Evolutionary conservation across 306 rosid species (phyloP).

Genomic region (Medicago lupulina): DNA sequence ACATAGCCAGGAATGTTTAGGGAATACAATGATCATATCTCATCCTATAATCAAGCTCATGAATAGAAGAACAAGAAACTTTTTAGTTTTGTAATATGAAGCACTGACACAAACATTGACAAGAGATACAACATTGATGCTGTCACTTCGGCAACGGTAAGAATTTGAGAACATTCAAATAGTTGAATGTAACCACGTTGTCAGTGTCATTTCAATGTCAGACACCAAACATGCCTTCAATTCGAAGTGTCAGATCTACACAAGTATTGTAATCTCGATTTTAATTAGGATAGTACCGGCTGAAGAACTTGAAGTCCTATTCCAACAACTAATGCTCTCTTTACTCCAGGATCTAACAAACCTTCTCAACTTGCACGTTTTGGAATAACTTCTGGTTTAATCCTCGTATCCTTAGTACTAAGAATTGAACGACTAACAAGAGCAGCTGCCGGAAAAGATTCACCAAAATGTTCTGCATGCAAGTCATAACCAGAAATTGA

Average conservation of each 20-base stretch:
- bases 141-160: too few relatives aligned
- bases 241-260: neutral
- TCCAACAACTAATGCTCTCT: constrained; percentile 83
- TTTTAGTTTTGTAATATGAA: too few relatives aligned
- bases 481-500: constrained; percentile 62
- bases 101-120: too few relatives aligned
- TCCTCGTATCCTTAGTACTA: constrained; percentile 47
- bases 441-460: constrained; percentile 69
- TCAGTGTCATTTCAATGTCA: neutral
- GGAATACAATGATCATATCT: too few relatives aligned
- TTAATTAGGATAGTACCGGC: constrained; percentile 58
- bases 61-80: too few relatives aligned
- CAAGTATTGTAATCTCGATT: neutral
- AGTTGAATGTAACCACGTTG: too few relatives aligned
- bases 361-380: constrained; percentile 60
- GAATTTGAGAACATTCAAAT: too few relatives aligned
- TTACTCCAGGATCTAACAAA: constrained; percentile 88
- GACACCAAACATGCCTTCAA: neutral
- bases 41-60: too few relatives aligned
- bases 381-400: constrained; percentile 48
- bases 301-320: constrained; percentile 93
- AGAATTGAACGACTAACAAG: constrained; percentile 77
- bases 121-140: too few relatives aligned
- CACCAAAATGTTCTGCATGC: constrained; percentile 46
- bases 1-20: too few relatives aligned